A percentile compares a stretch with the other conserved stretches of the same genome.
phyloP scores from a whole-genome alignment of 306 rosid species.

The Sechiopsis laciniata region DNA sequence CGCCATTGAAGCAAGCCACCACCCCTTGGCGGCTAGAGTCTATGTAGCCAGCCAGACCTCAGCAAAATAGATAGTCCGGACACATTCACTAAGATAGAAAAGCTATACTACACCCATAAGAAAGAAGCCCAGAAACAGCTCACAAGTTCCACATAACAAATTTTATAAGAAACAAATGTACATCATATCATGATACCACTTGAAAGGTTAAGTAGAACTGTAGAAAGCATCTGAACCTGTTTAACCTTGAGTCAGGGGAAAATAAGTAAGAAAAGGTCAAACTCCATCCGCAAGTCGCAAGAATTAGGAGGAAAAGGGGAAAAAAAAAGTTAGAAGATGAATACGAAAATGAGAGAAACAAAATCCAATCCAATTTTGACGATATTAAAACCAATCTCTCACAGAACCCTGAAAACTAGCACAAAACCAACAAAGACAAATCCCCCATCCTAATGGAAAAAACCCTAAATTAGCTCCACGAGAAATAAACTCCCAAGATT shows the following conservation, averaged over 20 bases:
- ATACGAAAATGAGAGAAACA: not conserved
- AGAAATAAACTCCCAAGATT: not conserved
- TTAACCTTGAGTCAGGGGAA: not conserved
- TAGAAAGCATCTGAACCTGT: conserved; percentile 5
- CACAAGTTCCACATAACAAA: conserved; percentile 20
- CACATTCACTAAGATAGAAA: conserved; percentile 31
- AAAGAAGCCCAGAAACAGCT: conserved; percentile 17
- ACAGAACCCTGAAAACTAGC: too few relatives aligned
- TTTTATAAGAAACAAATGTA: not conserved
- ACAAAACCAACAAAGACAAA: not conserved
- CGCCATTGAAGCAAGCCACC: conserved; percentile 65
- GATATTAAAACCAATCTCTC: too few relatives aligned
- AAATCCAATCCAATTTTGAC: too few relatives aligned
- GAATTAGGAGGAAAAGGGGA: not conserved
- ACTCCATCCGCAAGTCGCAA: not conserved
- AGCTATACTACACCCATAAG: conserved; percentile 28
- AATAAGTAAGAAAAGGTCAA: not conserved
- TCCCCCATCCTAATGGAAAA: not conserved
- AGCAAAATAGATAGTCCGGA: conserved; percentile 29
- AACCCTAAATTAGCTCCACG: conserved; percentile 6
- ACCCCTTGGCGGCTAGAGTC: conserved; percentile 64
- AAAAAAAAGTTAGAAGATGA: not conserved
- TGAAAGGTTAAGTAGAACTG: not conserved
- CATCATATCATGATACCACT: too few relatives aligned
- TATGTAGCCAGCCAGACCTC: conserved; percentile 70